Percentiles rank a stretch among this genome's conserved stretches.
Evolutionary conservation across 495 filamentous ascomycete species (phyloP).

Genomic region (Aspergillus nidulans): DNA sequence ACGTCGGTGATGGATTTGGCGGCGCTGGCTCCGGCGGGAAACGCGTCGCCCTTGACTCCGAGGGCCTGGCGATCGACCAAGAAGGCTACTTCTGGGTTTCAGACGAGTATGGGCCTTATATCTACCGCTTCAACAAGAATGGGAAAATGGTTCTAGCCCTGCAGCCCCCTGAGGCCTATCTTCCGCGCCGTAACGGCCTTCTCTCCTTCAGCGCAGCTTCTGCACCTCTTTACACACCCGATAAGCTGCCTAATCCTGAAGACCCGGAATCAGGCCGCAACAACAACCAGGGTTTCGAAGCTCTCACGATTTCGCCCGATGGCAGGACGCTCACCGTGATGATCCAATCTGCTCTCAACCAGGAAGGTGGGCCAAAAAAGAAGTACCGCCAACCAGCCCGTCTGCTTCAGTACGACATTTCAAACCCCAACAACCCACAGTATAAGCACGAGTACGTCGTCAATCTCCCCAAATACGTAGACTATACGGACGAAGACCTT

Average conservation of each 20-base stretch:
- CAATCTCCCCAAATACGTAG: slow-evolving; percentile 55
- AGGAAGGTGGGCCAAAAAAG: slow-evolving; percentile 61
- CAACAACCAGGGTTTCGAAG: slow-evolving; percentile 80
- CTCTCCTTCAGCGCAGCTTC: slow-evolving; percentile 55
- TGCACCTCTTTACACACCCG: slow-evolving; percentile 56
- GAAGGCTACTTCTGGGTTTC: slow-evolving; percentile 71
- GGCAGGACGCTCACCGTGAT: slow-evolving; percentile 64
- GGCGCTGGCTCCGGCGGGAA: slow-evolving; percentile 54
- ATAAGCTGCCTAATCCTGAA: slow-evolving; percentile 39
- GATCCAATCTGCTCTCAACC: slow-evolving; percentile 62
- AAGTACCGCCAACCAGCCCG: slow-evolving; percentile 51
- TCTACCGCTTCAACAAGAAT: slow-evolving; percentile 58
- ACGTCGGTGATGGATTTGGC: slow-evolving; percentile 71
- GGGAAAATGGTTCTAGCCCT: slow-evolving; percentile 65
- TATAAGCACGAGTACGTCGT: slow-evolving; percentile 67
- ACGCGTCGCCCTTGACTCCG: slow-evolving; percentile 61
- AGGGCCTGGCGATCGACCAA: slow-evolving; percentile 62
- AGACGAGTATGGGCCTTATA: slow-evolving; percentile 77
- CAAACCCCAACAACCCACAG: slow-evolving; percentile 21
- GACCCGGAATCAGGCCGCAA: slow-evolving; percentile 61
- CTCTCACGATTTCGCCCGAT: slow-evolving; percentile 58
- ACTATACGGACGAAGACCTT: slow-evolving; percentile 32
- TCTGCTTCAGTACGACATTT: slow-evolving; percentile 61
- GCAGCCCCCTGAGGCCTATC: slow-evolving; percentile 60
- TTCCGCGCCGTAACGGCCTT: slow-evolving; percentile 62